These are phyloP conservation scores for Saturnispora quitensis DNA, from an alignment of 805 yeast species.

Conservation along the genomic window DNA sequence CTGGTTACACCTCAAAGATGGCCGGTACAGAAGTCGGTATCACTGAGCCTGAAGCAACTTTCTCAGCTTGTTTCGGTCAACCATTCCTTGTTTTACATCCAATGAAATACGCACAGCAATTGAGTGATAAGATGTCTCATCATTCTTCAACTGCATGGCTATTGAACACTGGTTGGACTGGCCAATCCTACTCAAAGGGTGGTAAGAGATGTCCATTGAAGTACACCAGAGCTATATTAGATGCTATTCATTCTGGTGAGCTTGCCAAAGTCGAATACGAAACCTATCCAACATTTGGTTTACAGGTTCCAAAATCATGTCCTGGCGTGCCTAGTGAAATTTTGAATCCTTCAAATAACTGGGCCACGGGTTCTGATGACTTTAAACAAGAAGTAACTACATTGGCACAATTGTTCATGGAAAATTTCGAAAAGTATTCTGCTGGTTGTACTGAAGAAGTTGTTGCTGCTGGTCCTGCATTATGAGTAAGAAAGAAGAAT, in stretches of 20 bases:
- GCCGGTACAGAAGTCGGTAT: slow-evolving; percentile 99
- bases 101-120: slow-evolving; percentile 94
- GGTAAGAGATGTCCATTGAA: slow-evolving; percentile 97
- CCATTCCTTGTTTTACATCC: slow-evolving; percentile 98
- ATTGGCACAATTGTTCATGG: slow-evolving; percentile 70
- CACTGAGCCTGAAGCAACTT: slow-evolving; percentile 95
- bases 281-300: slow-evolving; percentile 75
- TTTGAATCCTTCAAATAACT: slow-evolving; percentile 77
- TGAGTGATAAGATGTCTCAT: slow-evolving; percentile 81
- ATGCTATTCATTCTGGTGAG: slow-evolving; percentile 88
- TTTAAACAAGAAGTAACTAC: slow-evolving; percentile 47
- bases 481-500: slow-evolving; percentile 20
- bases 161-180: slow-evolving; percentile 98
- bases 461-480: slow-evolving; percentile 82
- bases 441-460: slow-evolving; percentile 80
- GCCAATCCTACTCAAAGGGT: slow-evolving; percentile 83
- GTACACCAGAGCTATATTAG: slow-evolving; percentile 93
- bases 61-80: slow-evolving; percentile 98
- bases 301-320: slow-evolving; percentile 75
- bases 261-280: slow-evolving; percentile 75
- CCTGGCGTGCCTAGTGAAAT: slow-evolving; percentile 77
- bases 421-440: slow-evolving; percentile 80
- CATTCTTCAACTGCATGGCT: slow-evolving; percentile 93
- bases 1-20: slow-evolving; percentile 98
- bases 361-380: slow-evolving; percentile 54